Base-by-base conservation (phyloP, 2,329 filamentous ascomycete species). In the Fusarium chuoi region DNA sequence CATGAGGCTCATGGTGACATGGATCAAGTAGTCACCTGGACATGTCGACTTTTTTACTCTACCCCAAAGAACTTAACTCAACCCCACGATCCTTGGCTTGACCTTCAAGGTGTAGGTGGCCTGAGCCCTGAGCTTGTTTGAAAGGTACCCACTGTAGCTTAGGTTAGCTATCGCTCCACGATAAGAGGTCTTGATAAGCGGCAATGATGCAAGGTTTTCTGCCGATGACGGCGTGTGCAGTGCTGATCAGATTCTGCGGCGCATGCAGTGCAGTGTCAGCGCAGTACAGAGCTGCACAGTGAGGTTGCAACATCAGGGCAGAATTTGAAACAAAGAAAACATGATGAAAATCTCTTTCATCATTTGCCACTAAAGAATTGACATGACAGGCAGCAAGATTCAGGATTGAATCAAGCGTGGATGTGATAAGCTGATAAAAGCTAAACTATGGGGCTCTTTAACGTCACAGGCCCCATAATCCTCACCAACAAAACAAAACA, bases 381-480 rank as follows among this genome's bases (percentile, higher is more conserved):
- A 24, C 48, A 44, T 66, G 56, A 55, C 56, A 68, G 56, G 65
- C 64, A 68, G 49, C 65, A 68, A 54, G 65, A 68, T 55, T 63
- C 11, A 18, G 49, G 41, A 70, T 70, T 58, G 65, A 69, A 64
- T 69, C 66, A 69, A 54, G 66, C 51, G 30, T 7, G 13, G 41
- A 38, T 57, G 30, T 70, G 67, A 70, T 70, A 70, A 70, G 67
- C 52, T 24, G 59, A 70, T 70, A 65, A n/a, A 39, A 58, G 52
- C 41, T 65, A 70, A 65, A 58, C 45, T 39, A 70, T 70, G 67
- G 67, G 22, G 59, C 51, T 14, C 22, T 70, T 52, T 42, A 42
- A 70, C 68, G 68, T 70, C 67, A 70, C 68, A 38, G 26, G 61
- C 55, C 54, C 68, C 68, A 70, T 70, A 65, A 44, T 59, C 63